Base-by-base conservation (phyloP, 208 protist species). In the Acanthamoeba royreba region DNA sequence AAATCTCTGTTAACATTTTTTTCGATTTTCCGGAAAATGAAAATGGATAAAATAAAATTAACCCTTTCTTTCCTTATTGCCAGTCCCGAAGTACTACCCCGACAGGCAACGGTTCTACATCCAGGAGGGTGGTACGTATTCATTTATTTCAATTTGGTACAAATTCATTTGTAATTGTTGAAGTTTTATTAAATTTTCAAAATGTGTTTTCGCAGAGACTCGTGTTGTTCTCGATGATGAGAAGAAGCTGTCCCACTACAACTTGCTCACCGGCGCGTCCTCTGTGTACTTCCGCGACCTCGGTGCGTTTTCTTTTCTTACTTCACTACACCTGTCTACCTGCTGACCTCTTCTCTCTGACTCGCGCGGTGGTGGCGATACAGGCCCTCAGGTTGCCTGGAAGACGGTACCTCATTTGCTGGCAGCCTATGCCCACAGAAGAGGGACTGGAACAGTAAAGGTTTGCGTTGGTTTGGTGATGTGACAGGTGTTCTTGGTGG, bases 401-500 rank as follows among this genome's bases (percentile, higher is more conserved):
- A 69, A 40, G 38, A 91, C 85, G 13, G 85, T 91, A 72, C 55
- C 22, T 87, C 13, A 49, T 8, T 49, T 38, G 17, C 22, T n/a
- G n/a, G 49, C 13, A 31, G 19, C n/a, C 8, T 87, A 49, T 40
- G 19, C 31, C 11, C 79, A 53, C 9, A 49, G 11, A 49, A 25
- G 19, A 74, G 17, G 33, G 9, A 40, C 19, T 13, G 17, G n/a
- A 55, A 19, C 19, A 55, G 13, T 25, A 55, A 55, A 55, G 19
- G 49, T 19, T 25, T 55, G 9, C 38, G 33, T 8, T 53, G 5
- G 31, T 35, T 35, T 25, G 7, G 2, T 17, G 31, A 42, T 58
- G 8, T 46, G 35, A n/a, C 43, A 91, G 40, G 98, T 99, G 25
- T 99, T 99, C 94, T 89, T 99, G 33, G 93, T 98, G 83, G 98